Conservation (phyloP, 257 asterid genomes). For the Petunia secreta region DNA sequence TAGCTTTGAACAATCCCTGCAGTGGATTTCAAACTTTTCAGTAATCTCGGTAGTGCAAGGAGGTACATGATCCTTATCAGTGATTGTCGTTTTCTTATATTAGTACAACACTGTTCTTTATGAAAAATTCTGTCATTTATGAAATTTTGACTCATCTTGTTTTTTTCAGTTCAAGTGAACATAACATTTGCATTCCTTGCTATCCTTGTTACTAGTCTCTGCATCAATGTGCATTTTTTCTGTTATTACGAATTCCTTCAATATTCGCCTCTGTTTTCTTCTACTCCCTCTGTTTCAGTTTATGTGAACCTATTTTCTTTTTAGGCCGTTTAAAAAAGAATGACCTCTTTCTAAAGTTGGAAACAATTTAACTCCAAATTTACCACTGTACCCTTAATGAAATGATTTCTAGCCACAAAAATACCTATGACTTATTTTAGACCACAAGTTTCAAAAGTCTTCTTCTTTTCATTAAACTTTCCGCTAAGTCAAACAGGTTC, state of each 20-base stretch:
- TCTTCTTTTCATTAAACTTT: too few species aligned
- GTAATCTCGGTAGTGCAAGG: constrained; percentile 14
- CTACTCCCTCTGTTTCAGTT: too few species aligned
- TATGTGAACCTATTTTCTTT: too few species aligned
- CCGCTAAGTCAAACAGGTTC: too few species aligned
- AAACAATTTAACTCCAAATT: too few species aligned
- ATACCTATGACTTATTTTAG: too few species aligned
- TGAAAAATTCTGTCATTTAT: background rate
- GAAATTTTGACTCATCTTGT: background rate
- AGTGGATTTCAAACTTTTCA: background rate
- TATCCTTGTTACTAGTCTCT: background rate
- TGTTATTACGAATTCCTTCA: background rate
- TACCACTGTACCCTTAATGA: too few species aligned
- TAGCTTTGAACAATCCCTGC: constrained; percentile 36
- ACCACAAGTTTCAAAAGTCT: too few species aligned
- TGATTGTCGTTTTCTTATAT: background rate
- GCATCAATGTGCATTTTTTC: background rate
- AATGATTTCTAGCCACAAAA: too few species aligned
- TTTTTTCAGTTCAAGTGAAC: constrained; percentile 15
- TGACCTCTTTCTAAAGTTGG: too few species aligned
- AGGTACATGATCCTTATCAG: constrained; percentile 25
- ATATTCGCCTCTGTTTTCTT: background rate
- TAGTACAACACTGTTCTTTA: background rate
- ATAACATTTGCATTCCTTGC: constrained; percentile 6
- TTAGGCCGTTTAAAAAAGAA: too few species aligned